phyloP scores from a whole-genome alignment of 768 basidiomycete genomes.

The Krasilnikovozyma curviuscula region DNA sequence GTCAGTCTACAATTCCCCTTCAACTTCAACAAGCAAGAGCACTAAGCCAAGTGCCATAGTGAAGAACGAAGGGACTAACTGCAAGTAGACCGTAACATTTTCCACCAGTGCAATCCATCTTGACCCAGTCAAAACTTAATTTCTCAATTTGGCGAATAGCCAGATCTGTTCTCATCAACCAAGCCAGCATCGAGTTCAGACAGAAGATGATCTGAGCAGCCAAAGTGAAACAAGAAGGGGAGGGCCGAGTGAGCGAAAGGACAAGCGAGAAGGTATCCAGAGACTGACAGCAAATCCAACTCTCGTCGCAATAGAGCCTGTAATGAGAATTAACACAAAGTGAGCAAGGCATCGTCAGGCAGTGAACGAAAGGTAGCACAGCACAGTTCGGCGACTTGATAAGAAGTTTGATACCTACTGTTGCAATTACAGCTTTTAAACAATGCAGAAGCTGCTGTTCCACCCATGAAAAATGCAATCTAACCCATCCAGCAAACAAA shows the following conservation, averaged over 20 bases:
- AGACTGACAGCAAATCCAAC: constrained; percentile 71
- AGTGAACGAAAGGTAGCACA: background rate
- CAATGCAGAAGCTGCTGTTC: constrained; percentile 67
- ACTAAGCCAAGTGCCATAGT: too few relatives aligned
- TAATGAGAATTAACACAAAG: background rate
- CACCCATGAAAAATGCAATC: constrained; percentile 58
- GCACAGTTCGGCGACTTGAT: background rate
- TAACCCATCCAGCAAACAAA: constrained; percentile 33
- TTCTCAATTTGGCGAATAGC: constrained; percentile 74
- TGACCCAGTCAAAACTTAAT: constrained; percentile 89
- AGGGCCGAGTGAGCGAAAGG: background rate
- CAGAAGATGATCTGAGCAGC: constrained; percentile 66
- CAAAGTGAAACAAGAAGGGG: background rate
- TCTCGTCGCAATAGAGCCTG: constrained; percentile 76
- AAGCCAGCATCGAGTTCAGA: constrained; percentile 85
- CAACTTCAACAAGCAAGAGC: too few relatives aligned
- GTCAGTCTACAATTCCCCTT: too few relatives aligned
- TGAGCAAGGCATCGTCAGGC: background rate
- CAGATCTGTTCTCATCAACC: constrained; percentile 82
- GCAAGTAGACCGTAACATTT: constrained; percentile 94
- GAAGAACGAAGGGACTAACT: constrained; percentile 32
- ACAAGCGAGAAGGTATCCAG: constrained; percentile 6
- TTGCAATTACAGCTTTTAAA: constrained; percentile 99
- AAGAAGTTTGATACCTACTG: constrained; percentile 23
- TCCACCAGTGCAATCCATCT: constrained; percentile 84